Conservation (phyloP, 2,329 filamentous ascomycete species). For the Penicillium hordei region DNA sequence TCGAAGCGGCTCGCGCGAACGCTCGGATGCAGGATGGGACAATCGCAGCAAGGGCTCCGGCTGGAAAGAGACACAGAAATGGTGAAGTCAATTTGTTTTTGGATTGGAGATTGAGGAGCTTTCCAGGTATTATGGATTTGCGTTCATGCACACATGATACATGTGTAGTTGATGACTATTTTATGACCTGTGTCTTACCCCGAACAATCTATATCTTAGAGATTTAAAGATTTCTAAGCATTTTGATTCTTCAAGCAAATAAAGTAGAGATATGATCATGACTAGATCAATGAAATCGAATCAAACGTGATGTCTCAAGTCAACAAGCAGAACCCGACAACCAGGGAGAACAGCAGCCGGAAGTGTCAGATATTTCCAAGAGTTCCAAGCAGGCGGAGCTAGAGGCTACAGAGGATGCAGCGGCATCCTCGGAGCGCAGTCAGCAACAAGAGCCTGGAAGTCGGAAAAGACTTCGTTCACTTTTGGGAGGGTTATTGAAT, state of each 20-base stretch:
- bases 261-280: no score
- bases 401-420: not conserved
- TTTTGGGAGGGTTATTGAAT: not conserved
- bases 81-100: not conserved
- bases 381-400: not conserved
- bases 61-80: not conserved
- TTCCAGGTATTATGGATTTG: not conserved
- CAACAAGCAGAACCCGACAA: no score
- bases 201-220: not conserved
- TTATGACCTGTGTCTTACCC: not conserved
- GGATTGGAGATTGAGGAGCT: not conserved
- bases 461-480: not conserved
- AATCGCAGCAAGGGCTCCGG: not conserved
- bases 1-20: not conserved
- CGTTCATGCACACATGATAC: not conserved
- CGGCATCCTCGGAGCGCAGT: not conserved
- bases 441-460: not conserved
- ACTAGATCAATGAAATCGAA: no score
- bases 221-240: no score
- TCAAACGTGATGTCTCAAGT: no score
- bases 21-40: not conserved
- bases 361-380: not conserved
- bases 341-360: no score
- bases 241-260: not conserved
- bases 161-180: not conserved